Percentiles rank a stretch among this genome's conserved stretches.
Conservation (phyloP, 768 basidiomycete species). For the Suillus plorans region DNA sequence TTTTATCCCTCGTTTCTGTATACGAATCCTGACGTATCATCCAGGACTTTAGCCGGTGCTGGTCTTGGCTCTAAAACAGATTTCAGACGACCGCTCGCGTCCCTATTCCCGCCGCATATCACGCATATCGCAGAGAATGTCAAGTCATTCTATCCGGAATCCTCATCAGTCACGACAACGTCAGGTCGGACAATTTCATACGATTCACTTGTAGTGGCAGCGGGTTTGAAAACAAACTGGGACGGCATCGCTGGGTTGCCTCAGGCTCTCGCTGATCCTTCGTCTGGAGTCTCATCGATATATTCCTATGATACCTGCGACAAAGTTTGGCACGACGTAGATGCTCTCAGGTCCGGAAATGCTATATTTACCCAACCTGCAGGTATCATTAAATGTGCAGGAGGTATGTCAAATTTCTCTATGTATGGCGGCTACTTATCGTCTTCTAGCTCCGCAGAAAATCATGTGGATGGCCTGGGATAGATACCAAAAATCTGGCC, state of each 20-base stretch:
- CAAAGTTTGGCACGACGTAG: conserved; percentile 84
- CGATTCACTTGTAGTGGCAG: conserved; percentile 85
- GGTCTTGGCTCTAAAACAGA: conserved; percentile 73
- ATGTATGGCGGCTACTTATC: conserved; percentile 6
- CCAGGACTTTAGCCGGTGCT: conserved; percentile 90
- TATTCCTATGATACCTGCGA: conserved; percentile 91
- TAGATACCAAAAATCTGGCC: conserved; percentile 60
- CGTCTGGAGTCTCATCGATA: conserved; percentile 85
- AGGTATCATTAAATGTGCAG: conserved; percentile 91
- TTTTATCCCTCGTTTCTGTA: background rate
- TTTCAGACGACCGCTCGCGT: conserved; percentile 62
- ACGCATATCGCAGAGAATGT: conserved; percentile 71
- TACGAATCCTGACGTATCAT: background rate
- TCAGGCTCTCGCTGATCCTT: conserved; percentile 72
- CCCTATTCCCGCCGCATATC: conserved; percentile 75
- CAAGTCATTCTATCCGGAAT: conserved; percentile 69
- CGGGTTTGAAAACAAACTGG: conserved; percentile 88
- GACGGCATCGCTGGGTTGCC: conserved; percentile 69
- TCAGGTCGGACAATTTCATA: conserved; percentile 74
- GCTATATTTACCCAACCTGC: conserved; percentile 96
- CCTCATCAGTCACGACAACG: conserved; percentile 70
- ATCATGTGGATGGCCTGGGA: conserved; percentile 99
- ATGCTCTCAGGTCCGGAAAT: conserved; percentile 69
- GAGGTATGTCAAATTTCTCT: conserved; percentile 47
- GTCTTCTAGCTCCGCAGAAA: conserved; percentile 70